Conservation (phyloP, 208 protist species). For the Trypanosoma melophagium region DNA sequence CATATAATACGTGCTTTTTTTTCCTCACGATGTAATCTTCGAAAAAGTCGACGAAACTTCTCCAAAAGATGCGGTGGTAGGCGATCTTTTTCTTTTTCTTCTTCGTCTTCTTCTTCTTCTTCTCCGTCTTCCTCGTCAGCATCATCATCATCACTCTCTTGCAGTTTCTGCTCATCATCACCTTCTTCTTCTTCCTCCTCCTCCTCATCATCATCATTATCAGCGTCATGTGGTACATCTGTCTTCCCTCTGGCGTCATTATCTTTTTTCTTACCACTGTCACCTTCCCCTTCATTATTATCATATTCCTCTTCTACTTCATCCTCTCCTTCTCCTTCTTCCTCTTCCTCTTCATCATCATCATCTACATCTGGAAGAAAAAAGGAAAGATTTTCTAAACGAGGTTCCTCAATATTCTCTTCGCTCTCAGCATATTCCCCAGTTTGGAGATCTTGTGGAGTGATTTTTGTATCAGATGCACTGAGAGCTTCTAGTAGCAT, state of each 20-base stretch:
- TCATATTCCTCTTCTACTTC: constrained; percentile 33
- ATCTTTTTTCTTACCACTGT: constrained; percentile 10
- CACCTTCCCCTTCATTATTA: constrained; percentile 11
- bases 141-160: constrained; percentile 19
- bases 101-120: constrained; percentile 33
- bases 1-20: constrained; percentile 21
- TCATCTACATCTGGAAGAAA: constrained; percentile 22
- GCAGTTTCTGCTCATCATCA: constrained; percentile 22
- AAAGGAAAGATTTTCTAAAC: constrained; percentile 18
- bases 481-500: constrained; percentile 45
- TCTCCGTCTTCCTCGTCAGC: constrained; percentile 39
- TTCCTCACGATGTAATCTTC: constrained; percentile 28
- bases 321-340: constrained; percentile 31
- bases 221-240: too few relatives aligned
- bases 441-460: constrained; percentile 43
- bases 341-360: constrained; percentile 29
- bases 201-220: background rate
- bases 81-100: constrained; percentile 20
- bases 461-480: constrained; percentile 57
- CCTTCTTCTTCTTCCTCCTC: constrained; percentile 24
- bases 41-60: constrained; percentile 27
- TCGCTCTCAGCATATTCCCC: constrained; percentile 3
- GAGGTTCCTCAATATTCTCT: constrained; percentile 13
- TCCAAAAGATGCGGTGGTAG: constrained; percentile 22
- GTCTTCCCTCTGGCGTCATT: constrained; percentile 4